Base-by-base conservation (phyloP, 1,284 basidiomycete species). In the Boletus holoroseus region DNA sequence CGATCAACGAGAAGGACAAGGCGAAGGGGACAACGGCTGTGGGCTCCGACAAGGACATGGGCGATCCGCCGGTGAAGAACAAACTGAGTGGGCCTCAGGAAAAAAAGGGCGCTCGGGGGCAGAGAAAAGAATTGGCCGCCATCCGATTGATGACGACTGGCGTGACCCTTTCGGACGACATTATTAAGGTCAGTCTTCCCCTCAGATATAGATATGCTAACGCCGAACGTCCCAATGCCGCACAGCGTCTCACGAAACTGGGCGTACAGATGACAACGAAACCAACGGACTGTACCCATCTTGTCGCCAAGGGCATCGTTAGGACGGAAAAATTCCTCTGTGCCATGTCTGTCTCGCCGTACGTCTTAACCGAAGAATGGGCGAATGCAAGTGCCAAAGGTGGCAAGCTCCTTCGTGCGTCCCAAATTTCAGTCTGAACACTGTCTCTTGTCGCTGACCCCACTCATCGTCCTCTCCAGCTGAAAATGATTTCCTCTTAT, bases 321-420 rank as follows among this genome's bases (percentile, higher is more conserved):
- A 78, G 90, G 7, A 93, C 90, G 0, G 86, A 91, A 62, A 94
- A 93, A 62, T 87, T 93, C 62, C 73, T 94, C 2, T 82, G 79
- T 58, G 87, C 87, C 1, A 71, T 92, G 58, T 75, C 83, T 0
- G 68, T 68, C 2, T 79, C 76, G 0, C 83, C 84, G 0, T 74
- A 73, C 55, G 73, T 93, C 44, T 67, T 93, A 13, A 77, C 74
- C 3, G 74, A 77, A 53, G 72, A 78, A 34, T 93, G 91, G 91
- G 77, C 85, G 2, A 70, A 68, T 5, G 76, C 77, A 1, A 86
- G 79, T 22, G 76, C 78, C 3, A 72, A 72, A 24, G 73, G 74
- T 3, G 78, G 77, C 44, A 73, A 70, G 36, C 67, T 91, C 4
- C 68, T 91, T 36, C 76, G 90, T 90, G 56, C 55, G 85, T 75